Base-by-base conservation (phyloP, 2,329 filamentous ascomycete genomes). In the Nothomitra cinnamomea region DNA sequence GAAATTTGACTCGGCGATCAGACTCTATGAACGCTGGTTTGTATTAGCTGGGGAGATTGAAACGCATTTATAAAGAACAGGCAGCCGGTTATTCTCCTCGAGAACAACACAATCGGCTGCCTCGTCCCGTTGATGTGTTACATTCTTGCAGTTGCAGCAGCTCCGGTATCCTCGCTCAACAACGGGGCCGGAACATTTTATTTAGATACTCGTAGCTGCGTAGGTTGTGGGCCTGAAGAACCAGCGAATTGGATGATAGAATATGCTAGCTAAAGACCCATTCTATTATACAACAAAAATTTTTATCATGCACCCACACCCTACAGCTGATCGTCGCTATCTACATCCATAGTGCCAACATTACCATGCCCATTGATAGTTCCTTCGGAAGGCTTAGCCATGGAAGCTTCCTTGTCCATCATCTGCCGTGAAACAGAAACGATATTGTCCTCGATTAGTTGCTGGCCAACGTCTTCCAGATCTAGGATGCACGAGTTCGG, bases 391-490 rank as follows among this genome's bases (percentile, higher is more conserved):
- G 52, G 13, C 42, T 53, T 82, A 19, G 90, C 87, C 69, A 94
- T 86, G 3, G 88, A 92, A 2, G 92, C 92, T 69, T 98, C 92
- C 73, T 96, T 96, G 73, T 96, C 92, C 63, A 98, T 96, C 90
- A 98, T 95, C 69, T 96, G 92, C 67, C 90, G 78, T 59, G 88
- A 94, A n/a, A 98, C 89, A 2, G 88, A 87, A 12, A 98, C 92
- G 59, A 98, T 98, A 70, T 98, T 98, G 77, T 98, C 92, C 72
- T 98, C 94, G 63, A 98, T 96, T 59, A 96, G 78, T 67, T 94
- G 83, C 70, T 95, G 89, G 54, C 92, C 92, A 48, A 98, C 87
- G 61, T 95, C 88, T 69, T 95, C 89, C 65, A 98, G 78, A 68
- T 98, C 76, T 79, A 59, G 48, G 55, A 10, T 21, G 22, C 38